Evolutionary conservation across 1,284 basidiomycete species (phyloP).

Genomic region (Hymenochaete sp.): DNA sequence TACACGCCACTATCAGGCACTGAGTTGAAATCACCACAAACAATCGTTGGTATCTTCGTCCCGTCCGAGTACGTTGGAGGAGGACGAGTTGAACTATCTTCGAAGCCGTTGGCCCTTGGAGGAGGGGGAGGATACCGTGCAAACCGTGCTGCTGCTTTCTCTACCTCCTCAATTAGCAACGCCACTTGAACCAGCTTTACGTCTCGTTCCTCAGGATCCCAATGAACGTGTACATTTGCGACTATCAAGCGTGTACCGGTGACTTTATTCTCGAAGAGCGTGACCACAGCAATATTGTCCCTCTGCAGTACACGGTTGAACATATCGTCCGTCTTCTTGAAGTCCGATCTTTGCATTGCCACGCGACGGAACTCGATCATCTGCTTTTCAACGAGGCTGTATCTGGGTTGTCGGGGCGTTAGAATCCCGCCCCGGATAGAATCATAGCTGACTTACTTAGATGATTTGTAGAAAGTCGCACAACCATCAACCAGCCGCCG

Average conservation of each 20-base stretch:
- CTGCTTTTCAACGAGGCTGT: slow-evolving; percentile 88
- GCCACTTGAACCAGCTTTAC: slow-evolving; percentile 97
- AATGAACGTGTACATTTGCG: slow-evolving; percentile 88
- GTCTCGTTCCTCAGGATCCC: slow-evolving; percentile 90
- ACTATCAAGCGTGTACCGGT: slow-evolving; percentile 86
- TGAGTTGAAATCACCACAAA: slow-evolving; percentile 96
- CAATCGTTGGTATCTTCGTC: slow-evolving; percentile 82
- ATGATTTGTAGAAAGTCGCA: slow-evolving; percentile 91
- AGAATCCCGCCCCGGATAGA: neutral
- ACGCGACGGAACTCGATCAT: slow-evolving; percentile 92
- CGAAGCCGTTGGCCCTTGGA: slow-evolving; percentile 20
- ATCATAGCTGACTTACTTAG: slow-evolving; percentile 52
- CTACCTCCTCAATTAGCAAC: slow-evolving; percentile 87
- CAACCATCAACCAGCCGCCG: slow-evolving; percentile 90
- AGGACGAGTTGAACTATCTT: slow-evolving; percentile 31
- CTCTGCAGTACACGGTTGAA: slow-evolving; percentile 97
- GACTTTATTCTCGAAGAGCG: slow-evolving; percentile 78
- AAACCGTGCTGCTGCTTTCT: slow-evolving; percentile 83
- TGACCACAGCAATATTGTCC: slow-evolving; percentile 89
- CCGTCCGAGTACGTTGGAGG: slow-evolving; percentile 72
- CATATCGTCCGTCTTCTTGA: slow-evolving; percentile 99
- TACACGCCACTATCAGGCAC: slow-evolving; percentile 83
- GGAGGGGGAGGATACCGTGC: slow-evolving; percentile 61
- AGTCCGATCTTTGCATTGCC: slow-evolving; percentile 89
- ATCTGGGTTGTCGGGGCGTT: slow-evolving; percentile 41